Conservation (phyloP, 495 filamentous ascomycete species). For the Cladorrhinum samala region DNA sequence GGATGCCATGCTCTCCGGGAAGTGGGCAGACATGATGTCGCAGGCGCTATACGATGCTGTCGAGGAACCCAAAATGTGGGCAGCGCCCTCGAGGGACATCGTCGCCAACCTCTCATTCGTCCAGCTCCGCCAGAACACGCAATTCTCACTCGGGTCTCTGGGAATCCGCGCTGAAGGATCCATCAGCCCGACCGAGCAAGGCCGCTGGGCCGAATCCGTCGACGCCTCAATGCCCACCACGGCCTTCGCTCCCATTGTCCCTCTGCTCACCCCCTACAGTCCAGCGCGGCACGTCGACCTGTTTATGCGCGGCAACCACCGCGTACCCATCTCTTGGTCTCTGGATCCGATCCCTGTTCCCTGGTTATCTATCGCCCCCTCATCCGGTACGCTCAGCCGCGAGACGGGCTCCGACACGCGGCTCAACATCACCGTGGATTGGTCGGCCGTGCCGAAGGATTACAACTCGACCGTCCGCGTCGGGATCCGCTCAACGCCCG, state of each 20-base stretch:
- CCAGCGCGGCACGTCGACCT: slow-evolving; percentile 51
- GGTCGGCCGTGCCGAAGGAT: slow-evolving; percentile 40
- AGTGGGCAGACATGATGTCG: slow-evolving; percentile 59
- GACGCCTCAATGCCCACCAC: slow-evolving; percentile 32
- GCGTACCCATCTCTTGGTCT: slow-evolving; percentile 40
- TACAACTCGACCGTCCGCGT: slow-evolving; percentile 35
- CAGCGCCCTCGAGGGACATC: slow-evolving; percentile 51
- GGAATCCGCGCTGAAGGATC: slow-evolving; percentile 53
- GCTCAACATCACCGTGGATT: slow-evolving; percentile 49
- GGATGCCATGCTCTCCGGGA: slow-evolving; percentile 50
- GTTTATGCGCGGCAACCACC: slow-evolving; percentile 48
- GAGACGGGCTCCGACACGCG: slow-evolving; percentile 38
- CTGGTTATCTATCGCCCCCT: slow-evolving; percentile 46
- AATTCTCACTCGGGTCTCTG: slow-evolving; percentile 48
- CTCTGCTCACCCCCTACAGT: slow-evolving; percentile 50
- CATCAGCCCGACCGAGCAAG: slow-evolving; percentile 47
- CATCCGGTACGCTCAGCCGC: slow-evolving; percentile 37
- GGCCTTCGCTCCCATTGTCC: slow-evolving; percentile 37
- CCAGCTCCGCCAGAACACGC: slow-evolving; percentile 34
- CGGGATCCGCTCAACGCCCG: slow-evolving; percentile 38
- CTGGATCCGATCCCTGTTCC: slow-evolving; percentile 30
- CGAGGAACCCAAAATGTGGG: slow-evolving; percentile 36
- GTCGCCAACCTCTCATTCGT: slow-evolving; percentile 46
- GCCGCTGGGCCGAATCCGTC: slow-evolving; percentile 43
- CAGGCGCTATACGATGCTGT: slow-evolving; percentile 33